phyloP scores from a whole-genome alignment of 768 basidiomycete species.

The Lactifluus hygrophoroides region DNA sequence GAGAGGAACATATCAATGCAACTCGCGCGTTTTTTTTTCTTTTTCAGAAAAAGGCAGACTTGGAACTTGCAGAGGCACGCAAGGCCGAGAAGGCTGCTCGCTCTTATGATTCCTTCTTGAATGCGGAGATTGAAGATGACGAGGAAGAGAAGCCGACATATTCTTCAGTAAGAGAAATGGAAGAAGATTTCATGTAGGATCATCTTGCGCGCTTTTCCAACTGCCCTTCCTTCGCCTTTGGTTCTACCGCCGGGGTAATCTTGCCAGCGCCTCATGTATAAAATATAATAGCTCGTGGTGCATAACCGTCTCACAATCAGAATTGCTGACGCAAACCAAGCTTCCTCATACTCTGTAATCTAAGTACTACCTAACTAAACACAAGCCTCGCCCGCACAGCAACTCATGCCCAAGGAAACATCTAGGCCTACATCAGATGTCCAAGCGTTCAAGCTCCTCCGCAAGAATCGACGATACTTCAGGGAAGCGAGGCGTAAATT shows the following conservation, averaged over 20 bases:
- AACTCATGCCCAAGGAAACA: neutral
- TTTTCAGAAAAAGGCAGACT: conserved; percentile 67
- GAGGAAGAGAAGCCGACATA: conserved; percentile 35
- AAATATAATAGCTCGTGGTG: neutral
- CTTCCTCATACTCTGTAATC: neutral
- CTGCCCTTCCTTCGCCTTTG: neutral
- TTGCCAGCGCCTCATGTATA: neutral
- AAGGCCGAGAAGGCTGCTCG: conserved; percentile 82
- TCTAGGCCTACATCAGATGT: neutral
- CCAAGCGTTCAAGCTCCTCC: neutral
- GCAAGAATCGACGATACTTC: conserved; percentile 5
- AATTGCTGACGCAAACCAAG: neutral
- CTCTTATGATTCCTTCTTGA: conserved; percentile 80
- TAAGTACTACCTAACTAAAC: neutral
- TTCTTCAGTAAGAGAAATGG: conserved; percentile 65
- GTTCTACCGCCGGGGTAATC: neutral
- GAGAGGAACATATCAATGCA: neutral
- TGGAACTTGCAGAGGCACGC: conserved; percentile 61
- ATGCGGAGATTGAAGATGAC: conserved; percentile 49
- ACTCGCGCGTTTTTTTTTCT: too few species aligned
- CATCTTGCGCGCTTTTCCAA: neutral
- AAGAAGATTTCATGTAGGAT: conserved; percentile 79
- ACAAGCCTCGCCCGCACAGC: neutral
- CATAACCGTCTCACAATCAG: neutral
- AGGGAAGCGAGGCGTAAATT: conserved; percentile 17